These are phyloP conservation scores for Xylariaceae sp. DNA, from an alignment of 2,329 filamentous ascomycete genomes.

Conservation along the genomic window DNA sequence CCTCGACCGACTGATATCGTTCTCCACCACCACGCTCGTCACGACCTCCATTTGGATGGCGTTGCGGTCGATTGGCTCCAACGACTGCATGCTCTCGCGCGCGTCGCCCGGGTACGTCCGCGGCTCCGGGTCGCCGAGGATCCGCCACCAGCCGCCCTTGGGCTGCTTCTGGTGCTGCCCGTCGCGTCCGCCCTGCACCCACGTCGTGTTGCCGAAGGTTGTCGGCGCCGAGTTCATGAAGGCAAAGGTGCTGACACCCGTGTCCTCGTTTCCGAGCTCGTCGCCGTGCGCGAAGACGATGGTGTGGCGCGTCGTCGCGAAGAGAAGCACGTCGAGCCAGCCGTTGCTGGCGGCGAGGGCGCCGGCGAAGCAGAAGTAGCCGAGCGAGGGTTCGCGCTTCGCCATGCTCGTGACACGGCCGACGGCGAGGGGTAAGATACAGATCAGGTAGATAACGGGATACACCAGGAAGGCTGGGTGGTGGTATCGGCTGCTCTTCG, in stretches of 20 bases:
- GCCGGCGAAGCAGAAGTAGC: constrained; percentile 55
- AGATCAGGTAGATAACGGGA: constrained; percentile 63
- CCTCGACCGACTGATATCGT: constrained; percentile 9
- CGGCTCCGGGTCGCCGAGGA: constrained; percentile 19
- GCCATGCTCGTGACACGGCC: constrained; percentile 61
- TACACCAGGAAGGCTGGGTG: constrained; percentile 59
- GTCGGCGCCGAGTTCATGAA: constrained; percentile 40
- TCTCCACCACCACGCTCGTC: constrained; percentile 29
- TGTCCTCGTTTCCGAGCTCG: constrained; percentile 35
- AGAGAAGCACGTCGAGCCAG: constrained; percentile 50
- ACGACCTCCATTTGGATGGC: constrained; percentile 32
- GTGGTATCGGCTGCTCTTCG: constrained; percentile 15
- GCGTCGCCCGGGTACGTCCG: constrained; percentile 10
- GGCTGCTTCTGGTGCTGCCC: constrained; percentile 15
- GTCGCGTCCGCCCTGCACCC: constrained; percentile 26
- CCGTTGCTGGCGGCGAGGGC: constrained; percentile 54
- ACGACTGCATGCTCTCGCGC: constrained; percentile 26
- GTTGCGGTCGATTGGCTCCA: constrained; percentile 18
- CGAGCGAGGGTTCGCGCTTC: constrained; percentile 44
- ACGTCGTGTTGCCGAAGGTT: constrained; percentile 31
- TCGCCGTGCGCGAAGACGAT: constrained; percentile 42
- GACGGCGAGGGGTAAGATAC: constrained; percentile 60
- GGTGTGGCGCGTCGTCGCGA: constrained; percentile 47
- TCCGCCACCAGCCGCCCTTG: constrained; percentile 18
- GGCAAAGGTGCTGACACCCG: constrained; percentile 47